These are phyloP conservation scores for Xylaria sp. DNA, from an alignment of 2,329 filamentous ascomycete species.

Conservation along the genomic window DNA sequence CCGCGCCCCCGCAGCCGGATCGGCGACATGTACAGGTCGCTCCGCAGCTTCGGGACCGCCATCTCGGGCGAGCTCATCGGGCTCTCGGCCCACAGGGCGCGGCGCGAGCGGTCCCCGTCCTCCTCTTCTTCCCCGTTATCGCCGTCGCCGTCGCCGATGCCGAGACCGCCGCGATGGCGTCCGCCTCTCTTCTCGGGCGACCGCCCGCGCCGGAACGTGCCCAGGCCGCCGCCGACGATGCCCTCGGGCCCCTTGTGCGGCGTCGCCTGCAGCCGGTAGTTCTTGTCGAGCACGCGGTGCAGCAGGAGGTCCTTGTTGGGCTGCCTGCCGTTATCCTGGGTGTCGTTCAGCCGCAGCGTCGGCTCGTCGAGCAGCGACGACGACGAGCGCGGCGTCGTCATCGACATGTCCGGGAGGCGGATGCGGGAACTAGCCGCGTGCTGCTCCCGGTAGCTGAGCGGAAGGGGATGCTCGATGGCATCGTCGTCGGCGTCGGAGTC, in stretches of 20 bases:
- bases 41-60: constrained; percentile 78
- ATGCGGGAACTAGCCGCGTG: neutral
- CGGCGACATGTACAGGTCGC: constrained; percentile 83
- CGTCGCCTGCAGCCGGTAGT: constrained; percentile 90
- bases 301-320: constrained; percentile 71
- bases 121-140: constrained; percentile 34
- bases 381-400: constrained; percentile 64
- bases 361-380: constrained; percentile 54
- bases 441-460: constrained; percentile 55
- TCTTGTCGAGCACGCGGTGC: constrained; percentile 92
- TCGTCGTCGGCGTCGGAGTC: constrained; percentile 44
- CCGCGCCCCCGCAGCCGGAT: constrained; percentile 50
- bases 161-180: constrained; percentile 1
- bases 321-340: constrained; percentile 19
- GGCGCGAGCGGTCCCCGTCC: constrained; percentile 39
- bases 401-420: constrained; percentile 62
- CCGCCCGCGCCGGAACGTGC: constrained; percentile 34
- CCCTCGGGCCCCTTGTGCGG: too few relatives aligned
- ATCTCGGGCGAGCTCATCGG: constrained; percentile 76
- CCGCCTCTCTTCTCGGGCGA: constrained; percentile 36
- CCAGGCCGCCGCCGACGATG: too few relatives aligned
- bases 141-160: too few relatives aligned
- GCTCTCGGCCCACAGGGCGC: constrained; percentile 55
- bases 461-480: constrained; percentile 51
- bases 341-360: constrained; percentile 22